These are phyloP conservation scores for Paramecium caudatum DNA, from an alignment of 73 alveolate species.

Conservation along the genomic window DNA sequence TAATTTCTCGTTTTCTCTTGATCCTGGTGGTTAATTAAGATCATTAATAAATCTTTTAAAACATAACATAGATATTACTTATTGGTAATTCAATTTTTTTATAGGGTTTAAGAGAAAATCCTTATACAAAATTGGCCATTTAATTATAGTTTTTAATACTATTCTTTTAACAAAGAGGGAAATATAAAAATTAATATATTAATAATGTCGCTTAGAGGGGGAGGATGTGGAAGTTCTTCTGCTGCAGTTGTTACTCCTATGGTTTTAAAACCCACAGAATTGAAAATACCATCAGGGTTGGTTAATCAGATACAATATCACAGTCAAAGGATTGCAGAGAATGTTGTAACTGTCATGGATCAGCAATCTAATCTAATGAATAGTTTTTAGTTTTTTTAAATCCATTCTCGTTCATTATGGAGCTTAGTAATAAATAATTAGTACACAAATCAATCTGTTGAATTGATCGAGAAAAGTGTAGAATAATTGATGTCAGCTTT, in stretches of 20 bases:
- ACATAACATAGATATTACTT: no score
- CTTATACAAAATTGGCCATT: no score
- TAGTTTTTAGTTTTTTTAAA: not conserved
- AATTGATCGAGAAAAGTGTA: not conserved
- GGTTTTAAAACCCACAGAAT: not conserved
- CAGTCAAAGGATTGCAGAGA: not conserved
- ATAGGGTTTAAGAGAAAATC: no score
- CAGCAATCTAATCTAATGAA: conserved; percentile 26
- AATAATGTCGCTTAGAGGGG: conserved; percentile 10
- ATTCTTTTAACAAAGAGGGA: no score
- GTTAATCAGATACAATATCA: conserved; percentile 10
- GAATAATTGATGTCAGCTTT: not conserved
- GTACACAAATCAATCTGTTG: not conserved
- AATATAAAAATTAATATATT: no score
- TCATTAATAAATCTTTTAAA: no score
- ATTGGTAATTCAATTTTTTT: no score
- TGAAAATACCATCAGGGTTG: conserved; percentile 6
- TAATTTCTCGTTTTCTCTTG: no score
- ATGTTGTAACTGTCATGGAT: not conserved
- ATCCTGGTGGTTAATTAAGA: no score
- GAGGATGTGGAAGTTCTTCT: conserved; percentile 51
- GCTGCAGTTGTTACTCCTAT: not conserved
- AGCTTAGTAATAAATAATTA: not conserved
- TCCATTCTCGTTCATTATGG: not conserved
- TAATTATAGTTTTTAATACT: no score